Base-by-base conservation (phyloP, 768 basidiomycete species). In the Phylloporus rhodoxanthus region DNA sequence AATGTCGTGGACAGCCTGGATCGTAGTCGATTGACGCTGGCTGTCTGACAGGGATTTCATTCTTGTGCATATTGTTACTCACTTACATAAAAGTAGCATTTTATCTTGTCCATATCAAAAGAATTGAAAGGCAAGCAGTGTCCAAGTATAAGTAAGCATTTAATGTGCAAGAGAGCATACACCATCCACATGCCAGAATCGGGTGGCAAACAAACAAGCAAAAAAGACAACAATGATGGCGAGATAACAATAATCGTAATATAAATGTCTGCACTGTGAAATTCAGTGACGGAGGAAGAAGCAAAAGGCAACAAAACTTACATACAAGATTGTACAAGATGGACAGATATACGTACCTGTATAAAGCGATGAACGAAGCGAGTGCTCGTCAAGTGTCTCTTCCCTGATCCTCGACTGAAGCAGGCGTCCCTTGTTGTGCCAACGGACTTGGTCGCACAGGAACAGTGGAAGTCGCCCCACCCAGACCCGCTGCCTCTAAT, bases 401-500 rank as follows among this genome's bases (percentile, higher is more conserved):
- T 19, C 10, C 4, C 7, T 10, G 17, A 30, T 50, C 46, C 4
- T n/a, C 41, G 23, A 13, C 42, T 2, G 53, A 54, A 34, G 25
- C 14, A 5, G 42, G 34, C 3, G 43, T 51, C 28, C n/a, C 48
- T 4, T 28, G 21, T 1, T 57, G 53, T 10, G 56, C 48, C 46
- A 64, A 49, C 13, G 62, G 63, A 39, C 65, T 67, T 28, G 63
- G 37, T 13, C 51, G 53, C 8, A 45, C 40, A 0, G 59, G 52
- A 13, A 28, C 50, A 7, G 36, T 32, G 13, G 21, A 11, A 8
- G 28, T 4, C 2, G 32, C 8, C 21, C 7, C 39, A 21, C 14
- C n/a, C 45, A 63, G 28, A 20, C 65, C 64, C 1, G 58, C 64
- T 0, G 58, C 63, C 0, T 65, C 61, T 40, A 67, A 44, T 33